Evolutionary conservation across 2,329 filamentous ascomycete genomes (phyloP).

Genomic region (Colletotrichum orchidophilum): DNA sequence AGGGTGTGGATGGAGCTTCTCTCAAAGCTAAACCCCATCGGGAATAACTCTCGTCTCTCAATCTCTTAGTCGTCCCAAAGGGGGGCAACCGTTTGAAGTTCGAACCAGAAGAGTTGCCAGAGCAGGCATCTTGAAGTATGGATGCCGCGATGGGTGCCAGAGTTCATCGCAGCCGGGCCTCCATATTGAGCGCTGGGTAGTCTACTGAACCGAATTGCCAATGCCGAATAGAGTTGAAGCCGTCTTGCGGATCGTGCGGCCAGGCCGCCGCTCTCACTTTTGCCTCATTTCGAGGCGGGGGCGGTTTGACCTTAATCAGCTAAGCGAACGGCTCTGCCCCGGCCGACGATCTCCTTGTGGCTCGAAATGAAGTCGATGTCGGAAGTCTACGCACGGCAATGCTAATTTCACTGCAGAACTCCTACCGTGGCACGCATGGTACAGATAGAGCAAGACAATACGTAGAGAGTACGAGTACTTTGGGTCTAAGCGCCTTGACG

Average conservation of each 20-base stretch:
- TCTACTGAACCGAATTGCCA: neutral
- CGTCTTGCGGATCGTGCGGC: slow-evolving; percentile 23
- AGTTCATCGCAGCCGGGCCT: neutral
- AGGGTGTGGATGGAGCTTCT: neutral
- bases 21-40: neutral
- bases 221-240: slow-evolving; percentile 13
- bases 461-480: too few species aligned
- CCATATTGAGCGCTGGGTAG: neutral
- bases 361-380: slow-evolving; percentile 5
- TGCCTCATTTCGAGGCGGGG: neutral
- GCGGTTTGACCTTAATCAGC: neutral
- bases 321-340: neutral
- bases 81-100: neutral
- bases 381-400: slow-evolving; percentile 3
- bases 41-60: neutral
- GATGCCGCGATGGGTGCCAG: neutral
- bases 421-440: neutral
- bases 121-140: neutral
- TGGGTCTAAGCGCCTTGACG: slow-evolving; percentile 17
- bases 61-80: neutral
- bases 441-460: too few species aligned
- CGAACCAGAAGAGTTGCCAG: too few species aligned
- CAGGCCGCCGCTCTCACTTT: neutral
- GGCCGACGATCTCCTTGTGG: neutral
- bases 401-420: neutral